Base-by-base conservation (phyloP, 805 yeast genomes). In the Cyberlindnera mycetangii region DNA sequence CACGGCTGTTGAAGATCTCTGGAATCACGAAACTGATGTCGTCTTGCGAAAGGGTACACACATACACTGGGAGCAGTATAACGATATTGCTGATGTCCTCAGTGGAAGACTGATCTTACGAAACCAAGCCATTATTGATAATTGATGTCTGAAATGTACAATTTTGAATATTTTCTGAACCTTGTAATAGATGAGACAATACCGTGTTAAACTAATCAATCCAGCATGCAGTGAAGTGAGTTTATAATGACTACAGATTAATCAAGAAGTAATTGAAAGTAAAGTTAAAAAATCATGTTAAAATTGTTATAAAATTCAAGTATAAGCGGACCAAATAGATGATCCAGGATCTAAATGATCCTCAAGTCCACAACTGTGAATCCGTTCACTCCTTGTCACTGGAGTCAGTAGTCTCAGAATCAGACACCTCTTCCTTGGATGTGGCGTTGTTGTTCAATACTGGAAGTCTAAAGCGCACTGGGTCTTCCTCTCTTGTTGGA, bases 31-130 rank as follows among this genome's bases (percentile, higher is more conserved):
- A 50, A 80, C 92, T 2, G 75, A 84, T 59, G 65, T 80, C 31
- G 62, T 62, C 33, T 69, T 76, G 58, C 75, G 95, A 69, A 85
- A 83, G 67, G 88, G 89, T 44, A 67, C 65, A 41, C 75, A 73
- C 2, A 66, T 84, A 37, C 93, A 85, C 62, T 86, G 95, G 95
- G 67, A 70, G 41, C 69, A 74, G 39, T 70, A 80, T 68, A 73
- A 71, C 45, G 71, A 72, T 45, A 76, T 81, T 27, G 76, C 80
- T 49, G 87, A 83, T 59, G 77, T 85, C 54, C 70, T 86, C 57
- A 84, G 90, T 59, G 95, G 95, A 32, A 72, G 90, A 59, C 61
- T 76, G 44, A 64, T 71, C 52, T 63, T 83, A 47, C 68, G 82
- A 62, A 69, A 66, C 42, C 66, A 62, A 56, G 34, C 49, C 4